These are phyloP conservation scores for Solanum chiquidenum DNA, from an alignment of 257 asterid species.

Conservation along the genomic window DNA sequence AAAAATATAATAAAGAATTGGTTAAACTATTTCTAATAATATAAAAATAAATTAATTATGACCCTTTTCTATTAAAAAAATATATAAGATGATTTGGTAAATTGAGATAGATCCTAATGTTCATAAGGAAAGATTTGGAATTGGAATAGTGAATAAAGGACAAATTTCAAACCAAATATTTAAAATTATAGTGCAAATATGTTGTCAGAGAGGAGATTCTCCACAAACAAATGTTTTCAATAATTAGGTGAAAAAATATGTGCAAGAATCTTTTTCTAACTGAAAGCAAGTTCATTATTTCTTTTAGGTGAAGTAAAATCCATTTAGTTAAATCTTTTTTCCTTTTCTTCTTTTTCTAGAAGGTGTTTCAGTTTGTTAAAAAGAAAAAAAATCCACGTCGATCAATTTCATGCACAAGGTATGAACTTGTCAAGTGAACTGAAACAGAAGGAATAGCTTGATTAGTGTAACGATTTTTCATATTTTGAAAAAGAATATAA, in stretches of 20 bases:
- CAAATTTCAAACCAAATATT: not conserved
- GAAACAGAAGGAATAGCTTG: not conserved
- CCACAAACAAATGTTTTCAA: not conserved
- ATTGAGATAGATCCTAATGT: too few relatives aligned
- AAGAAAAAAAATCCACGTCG: not conserved
- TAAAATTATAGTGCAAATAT: not conserved
- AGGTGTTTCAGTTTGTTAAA: not conserved
- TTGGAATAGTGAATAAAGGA: not conserved
- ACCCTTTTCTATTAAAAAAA: not conserved
- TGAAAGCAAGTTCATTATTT: not conserved
- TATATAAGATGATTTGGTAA: too few relatives aligned
- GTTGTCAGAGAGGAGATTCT: not conserved
- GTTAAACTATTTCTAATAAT: too few relatives aligned
- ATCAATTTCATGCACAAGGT: not conserved
- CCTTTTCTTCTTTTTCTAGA: not conserved
- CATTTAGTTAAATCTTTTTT: not conserved
- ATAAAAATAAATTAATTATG: too few relatives aligned
- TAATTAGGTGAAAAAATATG: not conserved
- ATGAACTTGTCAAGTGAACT: not conserved
- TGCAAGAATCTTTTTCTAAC: not conserved
- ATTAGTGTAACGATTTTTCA: too few relatives aligned
- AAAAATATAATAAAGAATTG: too few relatives aligned
- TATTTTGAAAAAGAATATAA: too few relatives aligned
- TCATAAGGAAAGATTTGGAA: too few relatives aligned
- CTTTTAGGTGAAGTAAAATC: not conserved